Conservation (phyloP, 2,329 filamentous ascomycete genomes). For the Talaromyces marneffei region DNA sequence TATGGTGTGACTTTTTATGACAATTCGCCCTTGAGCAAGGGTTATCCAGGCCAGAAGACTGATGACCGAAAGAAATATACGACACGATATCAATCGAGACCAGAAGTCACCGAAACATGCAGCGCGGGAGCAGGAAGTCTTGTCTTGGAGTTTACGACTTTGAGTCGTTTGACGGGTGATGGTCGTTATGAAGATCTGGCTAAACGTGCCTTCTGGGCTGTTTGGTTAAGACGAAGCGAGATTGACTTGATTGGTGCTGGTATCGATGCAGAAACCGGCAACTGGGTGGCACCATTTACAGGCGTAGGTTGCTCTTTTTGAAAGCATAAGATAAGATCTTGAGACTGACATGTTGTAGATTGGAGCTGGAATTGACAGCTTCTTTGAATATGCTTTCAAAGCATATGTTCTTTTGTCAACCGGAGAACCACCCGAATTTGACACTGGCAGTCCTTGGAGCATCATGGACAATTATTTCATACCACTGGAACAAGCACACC, state of each 20-base stretch:
- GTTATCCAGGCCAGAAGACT: conserved; percentile 42
- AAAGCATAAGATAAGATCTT: background rate
- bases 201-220: conserved; percentile 91
- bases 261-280: conserved; percentile 83
- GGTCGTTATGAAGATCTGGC: conserved; percentile 80
- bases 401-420: conserved; percentile 85
- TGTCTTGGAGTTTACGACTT: conserved; percentile 83
- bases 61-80: conserved; percentile 37
- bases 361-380: conserved; percentile 93
- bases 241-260: conserved; percentile 86
- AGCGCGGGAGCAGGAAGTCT: conserved; percentile 94
- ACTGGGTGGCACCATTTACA: conserved; percentile 84
- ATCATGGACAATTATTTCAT: conserved; percentile 60
- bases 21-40: conserved; percentile 70
- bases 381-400: conserved; percentile 97
- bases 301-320: conserved; percentile 44
- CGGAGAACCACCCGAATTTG: conserved; percentile 41
- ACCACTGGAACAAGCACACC: conserved; percentile 58
- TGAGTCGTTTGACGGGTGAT: conserved; percentile 84
- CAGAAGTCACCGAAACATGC: conserved; percentile 90
- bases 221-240: conserved; percentile 82
- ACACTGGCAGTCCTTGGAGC: conserved; percentile 38
- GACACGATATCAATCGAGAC: conserved; percentile 24
- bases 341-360: conserved; percentile 46
- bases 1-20: conserved; percentile 87